These are phyloP conservation scores for Thielaviopsis cerberus DNA, from an alignment of 2,329 filamentous ascomycete genomes.

Conservation along the genomic window DNA sequence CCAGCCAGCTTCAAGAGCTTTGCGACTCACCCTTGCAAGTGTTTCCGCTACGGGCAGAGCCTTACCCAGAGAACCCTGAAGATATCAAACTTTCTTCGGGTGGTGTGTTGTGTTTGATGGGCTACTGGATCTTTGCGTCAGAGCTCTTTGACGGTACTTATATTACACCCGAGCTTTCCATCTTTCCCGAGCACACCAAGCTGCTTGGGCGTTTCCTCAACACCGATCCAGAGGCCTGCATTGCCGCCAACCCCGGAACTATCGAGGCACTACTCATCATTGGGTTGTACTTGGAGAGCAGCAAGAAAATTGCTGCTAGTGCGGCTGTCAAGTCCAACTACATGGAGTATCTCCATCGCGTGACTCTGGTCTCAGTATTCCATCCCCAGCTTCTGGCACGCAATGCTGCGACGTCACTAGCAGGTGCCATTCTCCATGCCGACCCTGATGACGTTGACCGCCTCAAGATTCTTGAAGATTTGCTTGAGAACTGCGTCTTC, in stretches of 20 bases:
- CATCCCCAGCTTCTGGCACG: slow-evolving; percentile 35
- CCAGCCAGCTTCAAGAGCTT: slow-evolving; percentile 28
- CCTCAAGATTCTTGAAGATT: slow-evolving; percentile 43
- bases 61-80: slow-evolving; percentile 28
- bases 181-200: slow-evolving; percentile 41
- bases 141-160: slow-evolving; percentile 41
- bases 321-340: slow-evolving; percentile 25
- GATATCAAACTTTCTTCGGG: slow-evolving; percentile 39
- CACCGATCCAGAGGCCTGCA: slow-evolving; percentile 28
- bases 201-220: slow-evolving; percentile 36
- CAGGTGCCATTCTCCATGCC: slow-evolving; percentile 35
- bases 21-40: slow-evolving; percentile 23
- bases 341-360: slow-evolving; percentile 41
- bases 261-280: slow-evolving; percentile 41
- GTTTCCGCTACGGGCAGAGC: slow-evolving; percentile 28
- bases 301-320: slow-evolving; percentile 24
- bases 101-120: slow-evolving; percentile 39
- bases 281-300: slow-evolving; percentile 38
- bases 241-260: slow-evolving; percentile 32
- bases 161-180: slow-evolving; percentile 31
- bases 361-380: slow-evolving; percentile 38
- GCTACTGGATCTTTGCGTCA: slow-evolving; percentile 44
- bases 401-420: slow-evolving; percentile 35
- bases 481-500: slow-evolving; percentile 47
- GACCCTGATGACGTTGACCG: slow-evolving; percentile 40